phyloP scores from a whole-genome alignment of 2,329 filamentous ascomycete species.

The Aspergillus sp. region DNA sequence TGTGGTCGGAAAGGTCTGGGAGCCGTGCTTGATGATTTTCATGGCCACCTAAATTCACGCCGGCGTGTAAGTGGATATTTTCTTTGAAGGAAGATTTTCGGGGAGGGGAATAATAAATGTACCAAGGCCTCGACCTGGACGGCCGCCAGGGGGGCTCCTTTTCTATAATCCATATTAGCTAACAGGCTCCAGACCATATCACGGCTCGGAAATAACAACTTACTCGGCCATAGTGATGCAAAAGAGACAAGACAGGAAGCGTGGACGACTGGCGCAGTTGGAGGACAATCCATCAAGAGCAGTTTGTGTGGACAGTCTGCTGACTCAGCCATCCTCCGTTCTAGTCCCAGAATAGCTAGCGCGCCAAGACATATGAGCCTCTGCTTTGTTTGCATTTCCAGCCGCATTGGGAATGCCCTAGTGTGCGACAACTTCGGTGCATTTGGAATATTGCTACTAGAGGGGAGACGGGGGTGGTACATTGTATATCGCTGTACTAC shows the following conservation, averaged over 20 bases:
- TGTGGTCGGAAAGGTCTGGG: slow-evolving; percentile 75
- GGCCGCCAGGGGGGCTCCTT: slow-evolving; percentile 68
- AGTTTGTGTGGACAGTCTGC: slow-evolving; percentile 23
- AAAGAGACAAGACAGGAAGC: slow-evolving; percentile 6
- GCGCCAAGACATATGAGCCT: slow-evolving; percentile 15
- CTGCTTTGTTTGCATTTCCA: background rate
- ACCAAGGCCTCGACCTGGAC: slow-evolving; percentile 94
- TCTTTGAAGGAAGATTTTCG: slow-evolving; percentile 16
- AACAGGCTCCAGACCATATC: background rate
- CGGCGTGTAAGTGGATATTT: slow-evolving; percentile 18
- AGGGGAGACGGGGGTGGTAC: too few species aligned
- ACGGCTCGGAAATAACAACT: slow-evolving; percentile 2
- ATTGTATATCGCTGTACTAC: too few species aligned
- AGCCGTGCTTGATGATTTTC: slow-evolving; percentile 96
- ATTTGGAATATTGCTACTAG: too few species aligned
- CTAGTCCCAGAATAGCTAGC: slow-evolving; percentile 17
- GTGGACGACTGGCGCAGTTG: slow-evolving; percentile 9
- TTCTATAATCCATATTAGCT: slow-evolving; percentile 32
- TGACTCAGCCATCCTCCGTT: slow-evolving; percentile 20
- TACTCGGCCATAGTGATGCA: slow-evolving; percentile 26
- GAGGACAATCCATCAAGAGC: slow-evolving; percentile 10
- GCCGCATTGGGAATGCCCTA: background rate
- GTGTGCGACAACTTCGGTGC: too few species aligned
- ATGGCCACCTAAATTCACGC: slow-evolving; percentile 63
- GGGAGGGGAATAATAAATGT: slow-evolving; percentile 31